Evolutionary conservation across 73 alveolate species (phyloP), one percentile per base, ranked within the genome.

Genomic region (Blepharisma japonicum): DNA sequence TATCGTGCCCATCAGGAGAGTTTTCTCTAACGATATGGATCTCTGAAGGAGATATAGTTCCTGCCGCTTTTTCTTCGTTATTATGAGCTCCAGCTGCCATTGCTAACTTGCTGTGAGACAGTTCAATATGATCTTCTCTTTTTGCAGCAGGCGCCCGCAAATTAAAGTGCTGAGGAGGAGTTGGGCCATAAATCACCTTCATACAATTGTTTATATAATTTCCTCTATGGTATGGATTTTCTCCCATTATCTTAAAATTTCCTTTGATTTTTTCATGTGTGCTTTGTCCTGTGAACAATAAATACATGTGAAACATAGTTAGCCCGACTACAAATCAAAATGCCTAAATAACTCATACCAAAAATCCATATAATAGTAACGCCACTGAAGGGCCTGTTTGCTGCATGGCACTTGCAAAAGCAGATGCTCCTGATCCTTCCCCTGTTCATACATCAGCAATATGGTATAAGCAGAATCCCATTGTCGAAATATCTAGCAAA

Each of bases 191-290:
- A 4, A 61, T 14, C 18, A 61, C 14, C 74, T 39, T 14, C 47
- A 14, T 9, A 14, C 14, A 61, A 25, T 61, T 61, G 2, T 61
- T 39, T 39, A n/a, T 14, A 61, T 39, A 61, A 61, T 39, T 61
- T 39, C 47, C 39, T 39, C 46, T 70, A 5, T 70, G 27, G 46
- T 70, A 45, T 3, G 80, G 80, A 45, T 70, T 70, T 70, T 54
- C 80, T 7, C 11, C 23, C 11, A 54, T 18, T 7, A 14, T 70
- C 25, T 70, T 45, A 5, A 70, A 70, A n/a, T 11, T n/a, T 32
- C 56, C 80, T 77, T 90, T 88, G 56, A 66, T 68, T 55, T 85
- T 78, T 87, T 90, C 97, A 90, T 86, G 72, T 42, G 95, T 55
- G 20, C 93, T 90, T 45, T 79, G 86, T 46, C 90, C 90, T 8